A percentile compares a stretch with the other conserved stretches of the same genome.
Evolutionary conservation across 2,329 filamentous ascomycete genomes (phyloP).

Genomic region (Helotiales sp.): DNA sequence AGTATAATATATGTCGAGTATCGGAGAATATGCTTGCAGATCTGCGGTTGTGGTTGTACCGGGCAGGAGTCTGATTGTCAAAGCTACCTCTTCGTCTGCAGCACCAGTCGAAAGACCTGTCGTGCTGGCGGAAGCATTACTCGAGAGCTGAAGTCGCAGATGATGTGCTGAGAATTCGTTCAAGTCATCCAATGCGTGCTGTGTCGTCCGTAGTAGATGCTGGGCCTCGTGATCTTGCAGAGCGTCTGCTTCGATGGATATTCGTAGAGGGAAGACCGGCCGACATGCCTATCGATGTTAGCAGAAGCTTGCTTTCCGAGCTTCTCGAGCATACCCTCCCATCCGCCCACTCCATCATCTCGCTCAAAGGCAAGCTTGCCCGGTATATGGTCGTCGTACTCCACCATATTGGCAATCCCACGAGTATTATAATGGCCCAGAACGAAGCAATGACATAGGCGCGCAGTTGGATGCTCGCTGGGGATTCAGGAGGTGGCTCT

Average conservation of each 20-base stretch:
- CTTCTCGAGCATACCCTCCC: slow-evolving; percentile 65
- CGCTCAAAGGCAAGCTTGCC: slow-evolving; percentile 76
- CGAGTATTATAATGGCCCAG: slow-evolving; percentile 79
- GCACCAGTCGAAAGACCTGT: slow-evolving; percentile 35
- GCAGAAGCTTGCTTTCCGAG: not conserved
- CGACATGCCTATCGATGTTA: slow-evolving; percentile 68
- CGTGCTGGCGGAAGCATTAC: slow-evolving; percentile 21
- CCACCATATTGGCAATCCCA: slow-evolving; percentile 95
- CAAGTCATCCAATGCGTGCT: slow-evolving; percentile 81
- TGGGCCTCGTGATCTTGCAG: slow-evolving; percentile 68
- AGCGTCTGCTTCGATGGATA: slow-evolving; percentile 70
- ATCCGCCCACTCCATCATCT: slow-evolving; percentile 91
- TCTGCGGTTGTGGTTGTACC: slow-evolving; percentile 59
- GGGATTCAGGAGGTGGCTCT: slow-evolving; percentile 72
- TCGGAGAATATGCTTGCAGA: slow-evolving; percentile 67
- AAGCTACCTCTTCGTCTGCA: slow-evolving; percentile 53
- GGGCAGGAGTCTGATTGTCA: slow-evolving; percentile 70
- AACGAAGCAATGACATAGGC: slow-evolving; percentile 80
- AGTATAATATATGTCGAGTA: slow-evolving; percentile 77
- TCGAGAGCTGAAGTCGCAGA: slow-evolving; percentile 66
- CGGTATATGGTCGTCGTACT: slow-evolving; percentile 91
- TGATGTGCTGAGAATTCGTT: slow-evolving; percentile 86
- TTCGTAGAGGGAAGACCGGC: slow-evolving; percentile 82
- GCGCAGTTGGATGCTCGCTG: slow-evolving; percentile 67
- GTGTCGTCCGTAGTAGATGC: slow-evolving; percentile 75